Evolutionary conservation across 1,284 basidiomycete genomes (phyloP).

Genomic region (Tilletiaria anomala): DNA sequence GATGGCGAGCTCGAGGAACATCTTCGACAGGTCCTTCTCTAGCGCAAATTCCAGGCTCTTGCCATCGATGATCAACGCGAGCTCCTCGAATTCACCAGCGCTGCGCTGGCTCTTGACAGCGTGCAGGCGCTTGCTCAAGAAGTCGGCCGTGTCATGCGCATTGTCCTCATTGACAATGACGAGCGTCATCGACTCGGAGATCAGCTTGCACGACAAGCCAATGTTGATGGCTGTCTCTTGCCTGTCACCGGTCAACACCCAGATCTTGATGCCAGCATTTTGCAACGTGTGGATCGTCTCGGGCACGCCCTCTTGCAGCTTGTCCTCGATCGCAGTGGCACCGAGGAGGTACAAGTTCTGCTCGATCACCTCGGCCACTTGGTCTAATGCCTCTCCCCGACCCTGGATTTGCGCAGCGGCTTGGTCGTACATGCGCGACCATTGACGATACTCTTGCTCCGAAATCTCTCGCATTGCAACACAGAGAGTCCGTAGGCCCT

Average conservation of each 20-base stretch:
- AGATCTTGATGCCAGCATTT: conserved; percentile 96
- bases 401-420: conserved; percentile 85
- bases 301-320: conserved; percentile 93
- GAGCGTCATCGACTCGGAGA: conserved; percentile 96
- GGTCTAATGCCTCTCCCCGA: conserved; percentile 80
- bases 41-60: conserved; percentile 85
- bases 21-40: conserved; percentile 64
- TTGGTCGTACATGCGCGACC: conserved; percentile 72
- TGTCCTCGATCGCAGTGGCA: conserved; percentile 96
- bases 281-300: conserved; percentile 96
- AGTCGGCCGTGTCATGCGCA: conserved; percentile 65
- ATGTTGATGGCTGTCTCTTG: conserved; percentile 99
- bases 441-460: conserved; percentile 76
- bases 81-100: conserved; percentile 79
- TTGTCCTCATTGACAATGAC: conserved; percentile 82
- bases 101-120: conserved; percentile 86
- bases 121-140: conserved; percentile 69
- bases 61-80: conserved; percentile 91
- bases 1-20: conserved; percentile 85
- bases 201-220: conserved; percentile 86
- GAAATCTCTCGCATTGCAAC: conserved; percentile 83
- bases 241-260: conserved; percentile 93
- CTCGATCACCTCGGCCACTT: conserved; percentile 92
- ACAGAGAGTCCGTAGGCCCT: conserved; percentile 84
- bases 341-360: conserved; percentile 81